phyloP scores from a whole-genome alignment of 2,329 filamentous ascomycete species.

The Graphium sp. region DNA sequence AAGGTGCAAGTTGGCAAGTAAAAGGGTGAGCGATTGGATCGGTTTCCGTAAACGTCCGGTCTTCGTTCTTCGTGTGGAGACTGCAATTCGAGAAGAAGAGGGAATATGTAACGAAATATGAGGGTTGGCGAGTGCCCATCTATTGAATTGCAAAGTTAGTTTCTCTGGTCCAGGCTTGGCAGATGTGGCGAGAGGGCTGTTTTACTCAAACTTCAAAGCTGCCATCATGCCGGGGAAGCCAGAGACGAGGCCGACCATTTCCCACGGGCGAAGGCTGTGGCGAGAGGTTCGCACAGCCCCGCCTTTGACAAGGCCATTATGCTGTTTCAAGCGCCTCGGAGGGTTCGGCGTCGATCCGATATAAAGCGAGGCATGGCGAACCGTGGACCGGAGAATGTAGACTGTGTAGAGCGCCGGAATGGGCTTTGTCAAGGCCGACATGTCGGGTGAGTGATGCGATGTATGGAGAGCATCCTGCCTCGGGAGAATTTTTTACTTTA shows the following conservation, averaged over 20 bases:
- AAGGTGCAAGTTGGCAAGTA: constrained; percentile 67
- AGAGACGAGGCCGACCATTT: constrained; percentile 73
- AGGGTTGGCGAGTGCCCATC: constrained; percentile 86
- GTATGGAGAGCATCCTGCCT: too few relatives aligned
- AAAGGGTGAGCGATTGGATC: constrained; percentile 42
- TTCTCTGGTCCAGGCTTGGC: too few relatives aligned
- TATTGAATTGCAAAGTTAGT: constrained; percentile 14
- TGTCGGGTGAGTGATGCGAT: constrained; percentile 13
- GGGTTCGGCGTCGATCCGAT: constrained; percentile 88
- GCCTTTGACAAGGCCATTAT: constrained; percentile 73
- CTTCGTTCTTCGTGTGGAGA: constrained; percentile 30
- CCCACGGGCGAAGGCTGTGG: constrained; percentile 62
- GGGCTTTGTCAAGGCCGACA: constrained; percentile 27
- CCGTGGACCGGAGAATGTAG: constrained; percentile 76
- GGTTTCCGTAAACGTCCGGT: constrained; percentile 40
- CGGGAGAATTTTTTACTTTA: too few relatives aligned
- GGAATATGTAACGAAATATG: constrained; percentile 68
- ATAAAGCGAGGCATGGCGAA: constrained; percentile 57
- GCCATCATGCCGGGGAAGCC: constrained; percentile 79
- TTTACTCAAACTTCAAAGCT: constrained; percentile 85
- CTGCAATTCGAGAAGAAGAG: constrained; percentile 37
- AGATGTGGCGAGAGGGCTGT: constrained; percentile 6
- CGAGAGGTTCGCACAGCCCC: constrained; percentile 65
- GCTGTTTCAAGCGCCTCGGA: constrained; percentile 67
- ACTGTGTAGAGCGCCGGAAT: constrained; percentile 88